phyloP scores from a whole-genome alignment of 371 early-diverging fungal genomes.

The Rhizomucor miehei region DNA sequence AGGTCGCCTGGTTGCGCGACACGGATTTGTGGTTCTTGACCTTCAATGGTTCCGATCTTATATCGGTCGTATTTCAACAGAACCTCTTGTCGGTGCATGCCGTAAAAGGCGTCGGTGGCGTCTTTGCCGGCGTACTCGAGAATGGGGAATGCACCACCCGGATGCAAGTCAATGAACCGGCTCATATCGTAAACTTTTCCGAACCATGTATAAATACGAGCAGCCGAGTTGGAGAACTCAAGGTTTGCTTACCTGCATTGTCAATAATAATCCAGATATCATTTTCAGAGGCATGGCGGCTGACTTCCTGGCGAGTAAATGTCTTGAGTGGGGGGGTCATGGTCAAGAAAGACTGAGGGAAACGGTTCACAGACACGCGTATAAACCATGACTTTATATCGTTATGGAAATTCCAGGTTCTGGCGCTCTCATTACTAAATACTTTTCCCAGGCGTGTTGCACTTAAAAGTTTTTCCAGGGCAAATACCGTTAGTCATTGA shows the following conservation, averaged over 20 bases:
- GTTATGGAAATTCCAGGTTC: too few species aligned
- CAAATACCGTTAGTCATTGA: too few species aligned
- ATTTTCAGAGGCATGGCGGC: constrained; percentile 64
- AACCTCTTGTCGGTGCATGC: constrained; percentile 68
- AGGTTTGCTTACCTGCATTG: constrained; percentile 43
- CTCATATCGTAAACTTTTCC: constrained; percentile 95
- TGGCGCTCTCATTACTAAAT: too few species aligned
- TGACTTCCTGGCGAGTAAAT: constrained; percentile 67
- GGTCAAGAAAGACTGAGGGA: neutral
- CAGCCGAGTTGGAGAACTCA: too few species aligned
- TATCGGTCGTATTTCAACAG: constrained; percentile 40
- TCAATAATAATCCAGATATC: constrained; percentile 88
- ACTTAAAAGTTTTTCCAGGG: too few species aligned
- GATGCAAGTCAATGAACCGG: constrained; percentile 83
- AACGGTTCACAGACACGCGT: neutral
- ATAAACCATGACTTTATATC: too few species aligned
- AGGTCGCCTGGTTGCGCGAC: constrained; percentile 32
- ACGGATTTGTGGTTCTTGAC: constrained; percentile 30
- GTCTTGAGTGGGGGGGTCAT: neutral
- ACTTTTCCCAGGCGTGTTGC: too few species aligned
- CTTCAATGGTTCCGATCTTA: constrained; percentile 51
- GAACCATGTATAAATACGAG: too few species aligned
- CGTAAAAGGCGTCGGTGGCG: constrained; percentile 62
- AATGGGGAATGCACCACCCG: constrained; percentile 85
- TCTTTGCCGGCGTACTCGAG: constrained; percentile 75